Conservation (phyloP, 2,329 filamentous ascomycete species). For the Colletotrichum sp. region DNA sequence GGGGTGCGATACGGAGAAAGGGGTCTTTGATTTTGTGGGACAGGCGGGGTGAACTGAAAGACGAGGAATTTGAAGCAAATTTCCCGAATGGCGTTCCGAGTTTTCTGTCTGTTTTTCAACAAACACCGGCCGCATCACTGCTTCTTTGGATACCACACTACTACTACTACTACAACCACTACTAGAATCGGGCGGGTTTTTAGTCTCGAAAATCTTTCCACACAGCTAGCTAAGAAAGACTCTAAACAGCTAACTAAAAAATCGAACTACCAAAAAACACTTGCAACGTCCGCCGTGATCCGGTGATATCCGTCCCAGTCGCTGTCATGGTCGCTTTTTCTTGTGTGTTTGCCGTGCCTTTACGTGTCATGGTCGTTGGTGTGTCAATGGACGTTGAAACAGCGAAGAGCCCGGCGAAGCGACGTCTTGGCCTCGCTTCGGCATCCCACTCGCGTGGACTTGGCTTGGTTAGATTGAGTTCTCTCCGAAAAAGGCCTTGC, state of each 20-base stretch:
- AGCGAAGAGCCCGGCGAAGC: not conserved
- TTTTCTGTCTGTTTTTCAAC: not conserved
- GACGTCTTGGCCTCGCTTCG: not conserved
- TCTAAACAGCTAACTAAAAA: not conserved
- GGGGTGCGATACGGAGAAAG: not conserved
- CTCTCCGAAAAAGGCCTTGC: not conserved
- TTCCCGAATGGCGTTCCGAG: not conserved
- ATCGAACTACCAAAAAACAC: not conserved
- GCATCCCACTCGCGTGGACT: not conserved
- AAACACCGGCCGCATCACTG: constrained; percentile 6
- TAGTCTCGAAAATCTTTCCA: not conserved
- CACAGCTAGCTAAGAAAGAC: not conserved
- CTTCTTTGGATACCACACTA: not conserved
- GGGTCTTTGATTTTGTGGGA: constrained; percentile 1
- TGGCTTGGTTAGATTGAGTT: not conserved
- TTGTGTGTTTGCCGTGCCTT: not conserved
- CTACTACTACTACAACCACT: not conserved
- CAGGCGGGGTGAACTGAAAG: not conserved
- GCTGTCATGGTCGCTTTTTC: not conserved
- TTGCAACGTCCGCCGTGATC: not conserved
- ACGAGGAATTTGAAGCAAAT: constrained; percentile 2
- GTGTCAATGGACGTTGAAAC: not conserved
- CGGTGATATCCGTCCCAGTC: not conserved
- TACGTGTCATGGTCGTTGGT: too few relatives aligned
- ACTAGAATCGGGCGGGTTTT: not conserved